phyloP scores from a whole-genome alignment of 768 basidiomycete genomes.

The Mycena albidolilacea region DNA sequence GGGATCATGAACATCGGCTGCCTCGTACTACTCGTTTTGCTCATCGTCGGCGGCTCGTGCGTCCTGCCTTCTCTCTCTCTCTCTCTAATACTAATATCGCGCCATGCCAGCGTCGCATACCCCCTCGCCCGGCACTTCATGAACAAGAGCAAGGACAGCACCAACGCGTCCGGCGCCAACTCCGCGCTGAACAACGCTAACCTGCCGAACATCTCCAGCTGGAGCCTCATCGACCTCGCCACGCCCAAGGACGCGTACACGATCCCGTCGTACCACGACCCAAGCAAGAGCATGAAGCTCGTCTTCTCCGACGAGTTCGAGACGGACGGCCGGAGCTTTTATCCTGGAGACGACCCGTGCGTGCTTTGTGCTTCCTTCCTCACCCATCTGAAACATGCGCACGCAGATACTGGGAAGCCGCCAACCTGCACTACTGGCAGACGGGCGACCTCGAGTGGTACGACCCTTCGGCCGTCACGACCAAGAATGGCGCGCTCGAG shows the following conservation, averaged over 20 bases:
- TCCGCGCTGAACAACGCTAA: slow-evolving; percentile 27
- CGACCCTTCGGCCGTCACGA: too few relatives aligned
- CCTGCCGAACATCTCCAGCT: slow-evolving; percentile 31
- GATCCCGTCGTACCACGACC: slow-evolving; percentile 18
- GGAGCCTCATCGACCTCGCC: slow-evolving; percentile 57
- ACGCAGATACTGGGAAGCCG: slow-evolving; percentile 44
- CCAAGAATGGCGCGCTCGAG: too few relatives aligned
- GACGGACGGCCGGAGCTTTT: slow-evolving; percentile 74
- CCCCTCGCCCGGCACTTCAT: slow-evolving; percentile 21
- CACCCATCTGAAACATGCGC: too few relatives aligned
- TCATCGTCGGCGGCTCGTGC: slow-evolving; percentile 29
- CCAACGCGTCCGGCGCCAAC: background rate
- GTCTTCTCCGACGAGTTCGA: too few relatives aligned
- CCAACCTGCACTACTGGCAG: too few relatives aligned
- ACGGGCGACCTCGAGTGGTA: too few relatives aligned
- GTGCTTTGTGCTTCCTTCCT: slow-evolving; percentile 61
- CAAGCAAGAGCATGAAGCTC: too few relatives aligned
- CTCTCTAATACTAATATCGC: slow-evolving; percentile 15
- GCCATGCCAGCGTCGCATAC: slow-evolving; percentile 27
- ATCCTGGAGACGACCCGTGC: slow-evolving; percentile 88
- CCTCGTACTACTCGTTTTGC: slow-evolving; percentile 15
- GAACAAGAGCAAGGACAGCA: background rate
- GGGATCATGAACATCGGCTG: slow-evolving; percentile 20
- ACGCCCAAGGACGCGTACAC: slow-evolving; percentile 71
- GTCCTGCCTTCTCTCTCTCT: slow-evolving; percentile 25